Conservation (phyloP, 2,329 filamentous ascomycete genomes). For the Arthrobotrys sphaeroides region DNA sequence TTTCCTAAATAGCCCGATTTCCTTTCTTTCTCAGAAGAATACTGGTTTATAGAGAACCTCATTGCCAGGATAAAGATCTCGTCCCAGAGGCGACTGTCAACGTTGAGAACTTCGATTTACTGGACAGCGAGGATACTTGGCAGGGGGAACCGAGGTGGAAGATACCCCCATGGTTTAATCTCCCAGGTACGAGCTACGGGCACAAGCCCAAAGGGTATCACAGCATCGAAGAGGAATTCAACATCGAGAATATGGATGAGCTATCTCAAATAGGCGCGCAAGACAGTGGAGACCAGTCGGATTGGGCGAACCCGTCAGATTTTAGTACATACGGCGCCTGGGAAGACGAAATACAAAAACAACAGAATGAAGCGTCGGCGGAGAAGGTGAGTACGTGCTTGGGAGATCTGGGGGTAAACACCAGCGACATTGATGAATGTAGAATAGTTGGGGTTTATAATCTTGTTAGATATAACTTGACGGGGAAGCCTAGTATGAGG, state of each 20-base stretch:
- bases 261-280: not conserved
- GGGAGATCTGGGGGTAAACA: no score
- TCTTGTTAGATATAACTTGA: not conserved
- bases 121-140: not conserved
- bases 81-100: not conserved
- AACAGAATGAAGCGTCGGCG: not conserved
- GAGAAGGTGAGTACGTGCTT: not conserved
- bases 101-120: not conserved
- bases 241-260: not conserved
- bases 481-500: not conserved
- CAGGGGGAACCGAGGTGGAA: not conserved
- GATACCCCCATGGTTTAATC: not conserved
- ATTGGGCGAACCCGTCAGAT: not conserved
- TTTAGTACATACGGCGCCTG: not conserved
- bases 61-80: not conserved
- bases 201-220: not conserved
- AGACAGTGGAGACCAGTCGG: not conserved
- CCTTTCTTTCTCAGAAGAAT: not conserved
- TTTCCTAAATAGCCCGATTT: not conserved
- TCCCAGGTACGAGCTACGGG: not conserved
- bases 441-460: not conserved
- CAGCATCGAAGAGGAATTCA: not conserved
- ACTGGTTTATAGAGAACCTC: not conserved
- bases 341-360: not conserved
- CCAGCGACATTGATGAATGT: no score